phyloP scores from a whole-genome alignment of 176 grass and related monocot genomes.

The sorghum (Sorghum bicolor) region DNA sequence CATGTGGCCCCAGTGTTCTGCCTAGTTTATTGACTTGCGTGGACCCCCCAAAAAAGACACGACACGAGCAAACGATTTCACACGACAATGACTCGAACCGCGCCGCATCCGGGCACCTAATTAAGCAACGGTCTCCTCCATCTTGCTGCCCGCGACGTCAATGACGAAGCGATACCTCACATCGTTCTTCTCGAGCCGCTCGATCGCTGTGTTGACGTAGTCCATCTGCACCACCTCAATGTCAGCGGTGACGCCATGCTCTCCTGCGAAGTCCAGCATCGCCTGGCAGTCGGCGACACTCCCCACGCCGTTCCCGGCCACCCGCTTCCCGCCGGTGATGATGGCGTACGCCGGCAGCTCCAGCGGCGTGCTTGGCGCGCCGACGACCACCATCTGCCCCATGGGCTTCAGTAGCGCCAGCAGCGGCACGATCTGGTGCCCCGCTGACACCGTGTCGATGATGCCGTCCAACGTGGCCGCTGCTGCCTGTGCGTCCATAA shows the following conservation, averaged over 20 bases:
- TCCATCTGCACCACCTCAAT: conserved; percentile 59
- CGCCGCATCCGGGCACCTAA: too few species aligned
- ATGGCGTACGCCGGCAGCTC: conserved; percentile 53
- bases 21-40: too few species aligned
- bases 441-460: conserved; percentile 65
- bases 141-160: conserved; percentile 39
- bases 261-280: conserved; percentile 33
- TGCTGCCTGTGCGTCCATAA: too few species aligned
- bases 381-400: conserved; percentile 61
- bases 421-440: conserved; percentile 49
- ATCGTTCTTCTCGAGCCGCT: conserved; percentile 51
- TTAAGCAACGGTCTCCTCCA: neutral
- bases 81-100: neutral
- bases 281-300: conserved; percentile 37
- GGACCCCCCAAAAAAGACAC: neutral
- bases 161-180: conserved; percentile 62
- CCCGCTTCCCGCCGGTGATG: conserved; percentile 28
- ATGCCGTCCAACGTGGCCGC: conserved; percentile 52
- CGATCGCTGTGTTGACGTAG: conserved; percentile 43
- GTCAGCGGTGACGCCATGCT: conserved; percentile 38
- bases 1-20: too few species aligned
- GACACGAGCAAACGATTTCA: neutral
- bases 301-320: conserved; percentile 32
- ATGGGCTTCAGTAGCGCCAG: conserved; percentile 46
- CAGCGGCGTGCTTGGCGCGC: conserved; percentile 51